A percentile compares a stretch with the other conserved stretches of the same genome.
These are phyloP conservation scores for Nitzschia sp. DNA, from an alignment of 108 stramenopile species.

Conservation along the genomic window DNA sequence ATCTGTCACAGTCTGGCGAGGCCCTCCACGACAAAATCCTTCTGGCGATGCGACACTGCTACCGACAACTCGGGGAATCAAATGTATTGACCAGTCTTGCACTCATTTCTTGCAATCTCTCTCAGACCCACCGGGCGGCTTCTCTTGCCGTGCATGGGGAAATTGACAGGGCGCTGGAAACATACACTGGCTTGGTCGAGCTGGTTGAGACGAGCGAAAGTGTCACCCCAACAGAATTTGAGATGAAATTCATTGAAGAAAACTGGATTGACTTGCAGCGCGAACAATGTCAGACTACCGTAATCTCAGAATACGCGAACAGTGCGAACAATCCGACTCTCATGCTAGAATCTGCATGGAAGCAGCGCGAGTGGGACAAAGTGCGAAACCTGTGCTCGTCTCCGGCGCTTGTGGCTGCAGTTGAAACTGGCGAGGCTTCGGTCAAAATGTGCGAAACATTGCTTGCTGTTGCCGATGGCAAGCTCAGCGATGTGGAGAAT, in stretches of 20 bases:
- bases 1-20: conserved; percentile 4
- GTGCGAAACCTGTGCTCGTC: conserved; percentile 55
- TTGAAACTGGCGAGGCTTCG: conserved; percentile 65
- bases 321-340: conserved; percentile 56
- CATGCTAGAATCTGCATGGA: conserved; percentile 90
- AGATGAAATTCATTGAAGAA: conserved; percentile 90
- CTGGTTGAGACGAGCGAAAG: conserved; percentile 33
- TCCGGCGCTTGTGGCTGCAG: conserved; percentile 55
- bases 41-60: conserved; percentile 59
- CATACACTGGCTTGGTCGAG: conserved; percentile 62
- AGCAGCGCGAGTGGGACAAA: conserved; percentile 84
- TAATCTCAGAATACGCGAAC: conserved; percentile 80
- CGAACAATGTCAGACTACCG: conserved; percentile 85
- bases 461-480: conserved; percentile 83
- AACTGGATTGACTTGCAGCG: conserved; percentile 88
- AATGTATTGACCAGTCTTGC: conserved; percentile 50
- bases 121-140: conserved; percentile 56
- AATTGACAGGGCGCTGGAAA: conserved; percentile 65
- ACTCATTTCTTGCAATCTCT: conserved; percentile 44
- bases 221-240: conserved; percentile 52
- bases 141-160: conserved; percentile 77
- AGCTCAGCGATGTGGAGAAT: conserved; percentile 85
- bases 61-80: conserved; percentile 57
- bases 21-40: conserved; percentile 19
- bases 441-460: conserved; percentile 80